Evolutionary conservation across 495 filamentous ascomycete genomes (phyloP).

Genomic region (Staphylotrichum tortipilum): DNA sequence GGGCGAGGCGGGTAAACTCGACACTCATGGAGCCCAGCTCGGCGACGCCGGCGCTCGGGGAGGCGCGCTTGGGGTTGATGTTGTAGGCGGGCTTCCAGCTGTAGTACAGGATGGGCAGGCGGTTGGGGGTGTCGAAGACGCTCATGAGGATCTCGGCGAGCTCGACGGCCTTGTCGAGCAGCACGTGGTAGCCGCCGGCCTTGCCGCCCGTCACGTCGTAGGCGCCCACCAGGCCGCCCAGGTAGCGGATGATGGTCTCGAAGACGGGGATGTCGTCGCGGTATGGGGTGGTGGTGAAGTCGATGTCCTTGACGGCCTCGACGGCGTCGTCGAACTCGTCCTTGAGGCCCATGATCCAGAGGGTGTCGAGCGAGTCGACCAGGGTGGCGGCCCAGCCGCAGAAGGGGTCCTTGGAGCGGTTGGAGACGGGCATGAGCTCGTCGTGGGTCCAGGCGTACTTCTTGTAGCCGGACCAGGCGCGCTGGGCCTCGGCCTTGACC

Average conservation of each 20-base stretch:
- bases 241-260: slow-evolving; percentile 81
- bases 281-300: slow-evolving; percentile 70
- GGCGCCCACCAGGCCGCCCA: slow-evolving; percentile 74
- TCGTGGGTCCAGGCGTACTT: slow-evolving; percentile 76
- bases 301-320: slow-evolving; percentile 65
- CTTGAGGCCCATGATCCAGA: slow-evolving; percentile 93
- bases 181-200: slow-evolving; percentile 41
- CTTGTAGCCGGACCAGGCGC: slow-evolving; percentile 78
- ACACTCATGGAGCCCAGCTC: slow-evolving; percentile 87
- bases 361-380: slow-evolving; percentile 84
- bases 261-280: slow-evolving; percentile 63
- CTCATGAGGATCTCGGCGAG: slow-evolving; percentile 83
- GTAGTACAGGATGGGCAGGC: slow-evolving; percentile 87
- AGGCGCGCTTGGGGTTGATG: slow-evolving; percentile 57
- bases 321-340: slow-evolving; percentile 85
- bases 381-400: slow-evolving; percentile 92
- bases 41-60: slow-evolving; percentile 56
- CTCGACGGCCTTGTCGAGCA: slow-evolving; percentile 82
- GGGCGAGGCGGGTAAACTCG: slow-evolving; percentile 90
- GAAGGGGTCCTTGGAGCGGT: slow-evolving; percentile 62
- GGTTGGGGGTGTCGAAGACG: slow-evolving; percentile 92
- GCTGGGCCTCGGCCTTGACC: slow-evolving; percentile 69
- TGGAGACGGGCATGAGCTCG: slow-evolving; percentile 66
- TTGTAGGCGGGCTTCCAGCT: slow-evolving; percentile 66
- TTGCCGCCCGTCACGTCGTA: slow-evolving; percentile 69